These are phyloP conservation scores for Wickerhamiella nectarea DNA, from an alignment of 805 yeast species.

Conservation along the genomic window DNA sequence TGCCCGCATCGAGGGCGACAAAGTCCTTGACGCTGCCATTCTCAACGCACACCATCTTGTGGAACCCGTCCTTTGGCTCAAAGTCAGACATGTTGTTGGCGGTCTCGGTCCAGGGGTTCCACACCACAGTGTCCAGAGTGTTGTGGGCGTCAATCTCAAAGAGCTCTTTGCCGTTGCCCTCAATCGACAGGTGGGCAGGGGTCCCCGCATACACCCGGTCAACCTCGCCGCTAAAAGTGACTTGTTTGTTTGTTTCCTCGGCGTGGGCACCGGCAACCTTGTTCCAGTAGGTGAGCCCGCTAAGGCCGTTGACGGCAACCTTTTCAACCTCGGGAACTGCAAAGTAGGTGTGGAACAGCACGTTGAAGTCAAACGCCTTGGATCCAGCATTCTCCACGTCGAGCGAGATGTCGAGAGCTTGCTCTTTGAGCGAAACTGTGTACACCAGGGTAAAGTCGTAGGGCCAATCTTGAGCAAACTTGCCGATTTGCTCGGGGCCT, in stretches of 20 bases:
- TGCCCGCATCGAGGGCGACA: constrained; percentile 51
- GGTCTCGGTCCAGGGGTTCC: constrained; percentile 94
- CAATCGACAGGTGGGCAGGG: constrained; percentile 41
- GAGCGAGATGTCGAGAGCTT: constrained; percentile 38
- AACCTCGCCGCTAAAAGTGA: constrained; percentile 39
- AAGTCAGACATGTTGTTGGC: constrained; percentile 80
- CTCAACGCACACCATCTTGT: constrained; percentile 85
- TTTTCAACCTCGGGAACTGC: constrained; percentile 64
- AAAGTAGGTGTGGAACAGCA: constrained; percentile 89
- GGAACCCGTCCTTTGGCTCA: constrained; percentile 69
- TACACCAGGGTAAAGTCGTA: constrained; percentile 67
- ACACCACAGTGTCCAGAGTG: constrained; percentile 63
- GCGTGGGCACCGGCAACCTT: constrained; percentile 44
- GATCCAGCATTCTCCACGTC: constrained; percentile 62
- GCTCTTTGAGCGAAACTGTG: constrained; percentile 48
- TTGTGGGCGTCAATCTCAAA: constrained; percentile 47
- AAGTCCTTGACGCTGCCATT: constrained; percentile 78
- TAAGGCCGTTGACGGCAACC: constrained; percentile 60
- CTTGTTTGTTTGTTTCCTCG: constrained; percentile 21
- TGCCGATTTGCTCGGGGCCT: constrained; percentile 68
- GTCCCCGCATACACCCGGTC: constrained; percentile 73
- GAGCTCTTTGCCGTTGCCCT: constrained; percentile 54
- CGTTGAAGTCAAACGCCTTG: constrained; percentile 66
- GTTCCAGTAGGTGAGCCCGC: constrained; percentile 60
- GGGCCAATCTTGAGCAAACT: constrained; percentile 42